Evolutionary conservation across 352 stramenopile species (phyloP).

Genomic region (Thalassiosira exigua): DNA sequence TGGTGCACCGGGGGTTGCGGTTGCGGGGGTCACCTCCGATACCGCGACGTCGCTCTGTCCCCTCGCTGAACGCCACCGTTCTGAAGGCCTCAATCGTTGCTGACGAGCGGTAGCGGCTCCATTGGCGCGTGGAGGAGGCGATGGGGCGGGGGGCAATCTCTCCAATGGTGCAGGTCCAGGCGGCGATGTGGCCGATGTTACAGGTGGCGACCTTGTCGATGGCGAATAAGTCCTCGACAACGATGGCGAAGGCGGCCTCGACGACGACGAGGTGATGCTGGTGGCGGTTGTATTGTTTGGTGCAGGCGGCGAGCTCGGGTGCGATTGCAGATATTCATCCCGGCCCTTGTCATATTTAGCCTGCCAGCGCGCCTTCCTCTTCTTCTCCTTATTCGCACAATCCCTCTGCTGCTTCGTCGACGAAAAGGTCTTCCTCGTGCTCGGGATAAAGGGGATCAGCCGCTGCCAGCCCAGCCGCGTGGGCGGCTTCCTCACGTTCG

Average conservation of each 20-base stretch:
- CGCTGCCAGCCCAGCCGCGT: background rate
- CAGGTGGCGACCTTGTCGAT: slow-evolving; percentile 4
- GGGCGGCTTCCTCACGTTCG: background rate
- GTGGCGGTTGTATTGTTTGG: slow-evolving; percentile 2
- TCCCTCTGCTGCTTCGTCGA: background rate
- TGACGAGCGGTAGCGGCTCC: slow-evolving; percentile 2
- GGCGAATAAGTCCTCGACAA: background rate
- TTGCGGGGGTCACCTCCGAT: no score
- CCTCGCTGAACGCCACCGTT: slow-evolving; percentile 4
- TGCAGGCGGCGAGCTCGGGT: slow-evolving; percentile 1
- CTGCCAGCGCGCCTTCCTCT: background rate
- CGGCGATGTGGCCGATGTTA: background rate
- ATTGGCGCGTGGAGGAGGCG: slow-evolving; percentile 3
- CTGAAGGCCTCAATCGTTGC: slow-evolving; percentile 5
- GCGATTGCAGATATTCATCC: slow-evolving; percentile 4
- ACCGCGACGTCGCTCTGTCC: no score
- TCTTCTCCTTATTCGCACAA: background rate
- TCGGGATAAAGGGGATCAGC: no score
- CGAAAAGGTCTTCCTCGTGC: background rate
- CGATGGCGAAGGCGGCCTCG: slow-evolving; percentile 3
- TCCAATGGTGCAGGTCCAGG: slow-evolving; percentile 3
- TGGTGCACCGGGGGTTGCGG: no score
- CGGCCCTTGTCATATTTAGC: slow-evolving; percentile 4
- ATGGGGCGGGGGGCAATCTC: slow-evolving; percentile 1
- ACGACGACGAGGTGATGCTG: background rate